Conservation (phyloP, 2,329 filamentous ascomycete species). For the Fusarium gaditjirri region DNA sequence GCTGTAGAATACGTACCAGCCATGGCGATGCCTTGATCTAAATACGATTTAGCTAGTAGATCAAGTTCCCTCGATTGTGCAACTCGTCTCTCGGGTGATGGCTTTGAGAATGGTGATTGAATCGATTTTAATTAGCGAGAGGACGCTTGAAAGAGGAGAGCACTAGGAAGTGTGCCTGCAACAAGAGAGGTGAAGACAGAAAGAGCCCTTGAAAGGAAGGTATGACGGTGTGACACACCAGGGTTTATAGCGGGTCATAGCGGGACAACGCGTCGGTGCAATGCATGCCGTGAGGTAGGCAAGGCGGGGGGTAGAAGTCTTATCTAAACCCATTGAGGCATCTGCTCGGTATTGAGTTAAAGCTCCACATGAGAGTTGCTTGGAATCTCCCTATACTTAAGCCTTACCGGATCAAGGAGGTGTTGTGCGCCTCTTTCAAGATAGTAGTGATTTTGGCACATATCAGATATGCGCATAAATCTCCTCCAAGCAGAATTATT, state of each 20-base stretch:
- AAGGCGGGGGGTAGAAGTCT: not conserved
- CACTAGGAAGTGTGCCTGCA: conserved; percentile 20
- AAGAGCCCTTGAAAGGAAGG: conserved; percentile 2
- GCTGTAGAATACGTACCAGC: conserved; percentile 36
- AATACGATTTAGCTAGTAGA: not conserved
- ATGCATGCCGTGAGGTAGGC: conserved; percentile 5
- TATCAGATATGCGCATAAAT: not conserved
- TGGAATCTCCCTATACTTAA: not conserved
- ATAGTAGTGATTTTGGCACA: not conserved
- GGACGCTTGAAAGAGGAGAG: conserved; percentile 4
- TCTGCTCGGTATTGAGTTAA: conserved; percentile 25
- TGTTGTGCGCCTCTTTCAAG: not conserved
- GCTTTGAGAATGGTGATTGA: not conserved
- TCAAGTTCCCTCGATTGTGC: not conserved
- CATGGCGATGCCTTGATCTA: conserved; percentile 27
- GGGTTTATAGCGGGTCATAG: conserved; percentile 22
- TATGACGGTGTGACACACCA: conserved; percentile 38
- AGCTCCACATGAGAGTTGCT: conserved; percentile 6
- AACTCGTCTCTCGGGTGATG: not conserved
- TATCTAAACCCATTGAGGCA: conserved; percentile 30
- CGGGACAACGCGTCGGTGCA: conserved; percentile 25
- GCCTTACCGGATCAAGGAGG: conserved; percentile 16
- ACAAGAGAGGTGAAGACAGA: conserved; percentile 23
- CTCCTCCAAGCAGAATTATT: not conserved
- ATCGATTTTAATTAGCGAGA: not conserved